These are phyloP conservation scores for Avena sativa DNA, from an alignment of 176 grass and related monocot species.

Conservation along the genomic window DNA sequence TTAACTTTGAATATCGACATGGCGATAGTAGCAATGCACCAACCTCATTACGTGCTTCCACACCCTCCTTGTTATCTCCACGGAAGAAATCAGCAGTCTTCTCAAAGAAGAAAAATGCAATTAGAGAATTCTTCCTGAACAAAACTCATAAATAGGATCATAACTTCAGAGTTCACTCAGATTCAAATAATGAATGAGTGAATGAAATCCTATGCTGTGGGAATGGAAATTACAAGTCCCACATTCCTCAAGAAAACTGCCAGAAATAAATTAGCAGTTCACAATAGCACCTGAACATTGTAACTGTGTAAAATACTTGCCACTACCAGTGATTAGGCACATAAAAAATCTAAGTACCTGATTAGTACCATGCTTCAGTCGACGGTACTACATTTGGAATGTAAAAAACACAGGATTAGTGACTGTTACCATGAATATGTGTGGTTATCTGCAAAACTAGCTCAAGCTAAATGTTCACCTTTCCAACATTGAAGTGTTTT, in stretches of 20 bases:
- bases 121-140: conserved; percentile 40
- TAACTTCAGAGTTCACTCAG: neutral
- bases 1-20: neutral
- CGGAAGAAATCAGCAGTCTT: conserved; percentile 97
- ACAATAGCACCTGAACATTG: neutral
- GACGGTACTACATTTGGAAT: conserved; percentile 78
- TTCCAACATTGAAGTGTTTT: conserved; percentile 99
- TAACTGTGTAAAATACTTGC: neutral
- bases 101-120: conserved; percentile 49
- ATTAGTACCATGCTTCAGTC: conserved; percentile 93
- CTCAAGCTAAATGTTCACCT: conserved; percentile 62
- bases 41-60: conserved; percentile 98
- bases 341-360: conserved; percentile 61
- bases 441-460: conserved; percentile 24
- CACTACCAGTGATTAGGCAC: neutral
- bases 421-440: conserved; percentile 34
- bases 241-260: conserved; percentile 25
- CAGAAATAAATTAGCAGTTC: conserved; percentile 5
- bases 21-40: conserved; percentile 37
- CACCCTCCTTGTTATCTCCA: conserved; percentile 91
- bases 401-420: conserved; percentile 39
- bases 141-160: conserved; percentile 27
- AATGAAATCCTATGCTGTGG: neutral
- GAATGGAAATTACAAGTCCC: conserved; percentile 9
- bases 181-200: conserved; percentile 20